Evolutionary conservation across 768 basidiomycete genomes (phyloP).

Genomic region (Ramaria rubella): DNA sequence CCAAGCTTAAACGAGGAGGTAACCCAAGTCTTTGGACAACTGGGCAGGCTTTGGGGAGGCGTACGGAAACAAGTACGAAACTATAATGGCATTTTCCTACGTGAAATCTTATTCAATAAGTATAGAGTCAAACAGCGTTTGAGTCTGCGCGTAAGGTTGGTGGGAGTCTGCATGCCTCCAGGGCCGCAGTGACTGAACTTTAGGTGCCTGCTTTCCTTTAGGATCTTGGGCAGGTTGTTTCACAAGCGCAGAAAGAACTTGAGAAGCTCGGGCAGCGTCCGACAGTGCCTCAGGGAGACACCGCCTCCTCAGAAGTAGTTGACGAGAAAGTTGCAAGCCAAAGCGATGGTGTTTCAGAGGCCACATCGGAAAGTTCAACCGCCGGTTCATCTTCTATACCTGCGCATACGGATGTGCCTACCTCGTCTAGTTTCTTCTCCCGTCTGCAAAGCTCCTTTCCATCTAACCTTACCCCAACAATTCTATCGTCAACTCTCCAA

Average conservation of each 20-base stretch:
- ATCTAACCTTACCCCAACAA: slow-evolving; percentile 44
- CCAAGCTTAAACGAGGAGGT: slow-evolving; percentile 72
- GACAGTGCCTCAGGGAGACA: slow-evolving; percentile 9
- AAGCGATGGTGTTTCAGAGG: slow-evolving; percentile 22
- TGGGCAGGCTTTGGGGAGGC: slow-evolving; percentile 85
- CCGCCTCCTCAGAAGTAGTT: slow-evolving; percentile 7
- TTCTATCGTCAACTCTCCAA: slow-evolving; percentile 51
- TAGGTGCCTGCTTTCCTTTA: no score
- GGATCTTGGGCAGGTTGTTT: slow-evolving; percentile 65
- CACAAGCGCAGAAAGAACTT: slow-evolving; percentile 74
- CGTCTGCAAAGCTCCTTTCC: slow-evolving; percentile 71
- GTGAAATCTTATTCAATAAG: background rate
- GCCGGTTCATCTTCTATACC: slow-evolving; percentile 8
- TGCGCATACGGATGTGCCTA: slow-evolving; percentile 7
- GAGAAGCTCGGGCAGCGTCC: slow-evolving; percentile 47
- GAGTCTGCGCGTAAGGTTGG: slow-evolving; percentile 56
- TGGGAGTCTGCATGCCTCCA: background rate
- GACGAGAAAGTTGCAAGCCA: slow-evolving; percentile 20
- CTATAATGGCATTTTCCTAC: background rate
- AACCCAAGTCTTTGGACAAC: slow-evolving; percentile 78
- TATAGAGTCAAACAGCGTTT: slow-evolving; percentile 62
- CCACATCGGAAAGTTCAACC: slow-evolving; percentile 11
- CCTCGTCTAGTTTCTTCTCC: slow-evolving; percentile 47
- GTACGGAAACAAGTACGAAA: slow-evolving; percentile 75
- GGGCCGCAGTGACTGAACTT: slow-evolving; percentile 4